phyloP scores from a whole-genome alignment of 192 early-diverging fungal species.

The Coemansia sp. region DNA sequence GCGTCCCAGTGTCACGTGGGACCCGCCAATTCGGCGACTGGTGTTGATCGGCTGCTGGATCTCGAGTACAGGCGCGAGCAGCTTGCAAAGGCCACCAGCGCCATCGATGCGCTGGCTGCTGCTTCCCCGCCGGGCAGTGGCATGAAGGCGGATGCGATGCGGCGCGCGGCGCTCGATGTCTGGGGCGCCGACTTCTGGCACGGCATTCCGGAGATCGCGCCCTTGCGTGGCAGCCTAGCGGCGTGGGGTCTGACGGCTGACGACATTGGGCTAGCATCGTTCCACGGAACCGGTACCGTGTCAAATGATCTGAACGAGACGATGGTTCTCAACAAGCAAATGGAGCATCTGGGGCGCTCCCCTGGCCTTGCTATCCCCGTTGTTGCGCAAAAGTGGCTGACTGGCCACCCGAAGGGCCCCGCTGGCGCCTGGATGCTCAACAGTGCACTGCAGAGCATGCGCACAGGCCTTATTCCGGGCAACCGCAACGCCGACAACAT shows the following conservation, averaged over 20 bases:
- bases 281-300: constrained; percentile 94
- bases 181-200: constrained; percentile 88
- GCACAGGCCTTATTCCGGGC: constrained; percentile 86
- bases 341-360: constrained; percentile 83
- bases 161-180: constrained; percentile 68
- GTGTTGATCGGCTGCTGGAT: constrained; percentile 53
- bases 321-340: constrained; percentile 79
- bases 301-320: constrained; percentile 98
- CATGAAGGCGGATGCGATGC: constrained; percentile 51
- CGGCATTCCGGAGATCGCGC: constrained; percentile 72
- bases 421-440: constrained; percentile 98
- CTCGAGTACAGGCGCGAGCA: constrained; percentile 84
- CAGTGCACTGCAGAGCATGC: constrained; percentile 83
- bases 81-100: constrained; percentile 43
- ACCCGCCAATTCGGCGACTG: no score
- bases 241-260: constrained; percentile 87
- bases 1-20: constrained; percentile 48
- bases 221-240: constrained; percentile 85
- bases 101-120: constrained; percentile 21
- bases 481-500: constrained; percentile 77
- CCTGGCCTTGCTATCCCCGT: constrained; percentile 77
- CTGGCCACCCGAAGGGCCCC: constrained; percentile 94
- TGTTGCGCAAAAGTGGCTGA: constrained; percentile 92
- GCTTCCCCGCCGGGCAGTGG: no score
- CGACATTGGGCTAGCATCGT: constrained; percentile 91